Base-by-base conservation (phyloP, 441 rosid species). In the Omphalea diandra region DNA sequence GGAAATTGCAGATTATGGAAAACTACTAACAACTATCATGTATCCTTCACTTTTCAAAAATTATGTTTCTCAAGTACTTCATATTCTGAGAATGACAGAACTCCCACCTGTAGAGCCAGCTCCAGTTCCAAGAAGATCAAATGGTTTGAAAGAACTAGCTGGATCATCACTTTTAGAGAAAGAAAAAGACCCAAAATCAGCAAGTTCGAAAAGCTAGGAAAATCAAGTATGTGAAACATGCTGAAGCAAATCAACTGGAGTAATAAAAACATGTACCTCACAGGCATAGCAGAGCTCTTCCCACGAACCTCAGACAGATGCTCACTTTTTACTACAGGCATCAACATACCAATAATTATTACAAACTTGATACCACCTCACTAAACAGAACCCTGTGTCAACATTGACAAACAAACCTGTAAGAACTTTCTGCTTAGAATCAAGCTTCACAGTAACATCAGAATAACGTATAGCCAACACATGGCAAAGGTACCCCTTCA, bases 391-490 rank as follows among this genome's bases (percentile, higher is more conserved):
- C 24, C 59, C 61, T 68, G 18, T 58, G 35, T 40, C 75, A 24
- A 63, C n/a, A 49, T 58, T 63, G 24, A 52, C 22, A 18, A 38
- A 80, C 78, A 71, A 64, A 92, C 98, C 98, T 78, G 96, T 83
- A 46, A 94, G 88, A 80, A 84, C 80, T 82, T 85, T 94, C 63
- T 88, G 98, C 81, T 85, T 84, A 47, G 99, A 90, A 81, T 89
- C 94, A 43, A 94, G 88, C 81, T 94, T 94, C 77, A 94, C 98
- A 12, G 98, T 94, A 50, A 90, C 86, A 76, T 94, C 99, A 41
- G 86, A 83, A 71, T 77, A 81, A 9, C 91, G 93, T 60, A 94
- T 72, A 58, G 85, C 97, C 80, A 94, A 70, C 54, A 94, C 99
- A 72, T 92, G 91, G 68, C 99, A 94, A 60, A 89, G 85, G 72